phyloP scores from a whole-genome alignment of 257 asterid species.

The Petunia axillaris region DNA sequence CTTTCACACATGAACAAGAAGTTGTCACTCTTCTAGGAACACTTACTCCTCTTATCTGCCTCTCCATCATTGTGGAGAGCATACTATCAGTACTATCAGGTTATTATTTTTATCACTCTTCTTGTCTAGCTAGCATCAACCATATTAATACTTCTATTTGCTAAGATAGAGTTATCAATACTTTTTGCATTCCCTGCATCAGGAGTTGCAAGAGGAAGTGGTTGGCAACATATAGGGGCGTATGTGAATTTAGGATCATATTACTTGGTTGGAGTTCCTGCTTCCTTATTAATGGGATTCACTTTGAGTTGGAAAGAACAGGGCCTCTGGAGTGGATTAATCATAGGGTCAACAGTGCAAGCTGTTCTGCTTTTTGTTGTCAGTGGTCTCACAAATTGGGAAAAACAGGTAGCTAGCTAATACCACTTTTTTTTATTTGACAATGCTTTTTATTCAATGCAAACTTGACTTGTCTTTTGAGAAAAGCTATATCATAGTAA shows the following conservation, averaged over 20 bases:
- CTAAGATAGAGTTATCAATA: no score
- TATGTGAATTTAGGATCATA: slow-evolving; percentile 51
- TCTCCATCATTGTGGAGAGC: slow-evolving; percentile 59
- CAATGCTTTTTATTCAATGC: no score
- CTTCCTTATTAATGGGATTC: slow-evolving; percentile 67
- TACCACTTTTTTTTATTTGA: no score
- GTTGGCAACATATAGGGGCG: slow-evolving; percentile 88
- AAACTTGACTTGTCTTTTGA: no score
- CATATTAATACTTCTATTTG: no score
- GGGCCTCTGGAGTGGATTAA: slow-evolving; percentile 77
- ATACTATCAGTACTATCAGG: slow-evolving; percentile 68
- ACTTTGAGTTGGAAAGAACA: slow-evolving; percentile 48
- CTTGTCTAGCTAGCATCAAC: neutral
- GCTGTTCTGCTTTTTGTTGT: slow-evolving; percentile 46
- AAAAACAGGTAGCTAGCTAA: slow-evolving; percentile 51
- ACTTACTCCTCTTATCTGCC: slow-evolving; percentile 63
- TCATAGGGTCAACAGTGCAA: slow-evolving; percentile 65
- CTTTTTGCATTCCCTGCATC: neutral
- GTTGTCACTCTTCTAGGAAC: slow-evolving; percentile 50
- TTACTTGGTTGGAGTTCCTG: slow-evolving; percentile 74
- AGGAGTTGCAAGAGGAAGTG: slow-evolving; percentile 84
- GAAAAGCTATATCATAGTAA: no score
- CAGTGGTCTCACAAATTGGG: slow-evolving; percentile 68
- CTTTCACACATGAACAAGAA: slow-evolving; percentile 55
- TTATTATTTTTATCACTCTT: slow-evolving; percentile 4